Conservation (phyloP, 805 yeast genomes). For the Dipodascus geniculatus region DNA sequence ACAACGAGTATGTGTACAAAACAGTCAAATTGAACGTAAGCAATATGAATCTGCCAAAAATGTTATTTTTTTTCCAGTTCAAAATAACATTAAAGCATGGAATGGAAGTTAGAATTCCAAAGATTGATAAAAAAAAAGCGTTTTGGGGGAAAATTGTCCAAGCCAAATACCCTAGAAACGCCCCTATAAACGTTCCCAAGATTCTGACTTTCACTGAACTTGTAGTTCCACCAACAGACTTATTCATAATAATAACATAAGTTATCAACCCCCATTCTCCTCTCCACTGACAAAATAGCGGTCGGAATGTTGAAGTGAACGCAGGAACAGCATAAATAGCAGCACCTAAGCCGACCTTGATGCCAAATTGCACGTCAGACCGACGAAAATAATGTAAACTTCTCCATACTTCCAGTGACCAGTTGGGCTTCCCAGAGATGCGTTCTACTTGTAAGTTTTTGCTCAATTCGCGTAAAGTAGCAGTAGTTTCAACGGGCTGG, state of each 20-base stretch:
- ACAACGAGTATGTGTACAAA: slow-evolving; percentile 59
- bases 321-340: slow-evolving; percentile 56
- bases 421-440: slow-evolving; percentile 6
- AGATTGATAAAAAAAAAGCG: slow-evolving; percentile 39
- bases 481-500: slow-evolving; percentile 1
- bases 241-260: slow-evolving; percentile 73
- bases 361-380: slow-evolving; percentile 65
- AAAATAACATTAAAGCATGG: slow-evolving; percentile 45
- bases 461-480: slow-evolving; percentile 9
- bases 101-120: slow-evolving; percentile 30
- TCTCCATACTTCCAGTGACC: slow-evolving; percentile 25
- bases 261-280: slow-evolving; percentile 83
- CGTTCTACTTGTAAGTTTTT: slow-evolving; percentile 4
- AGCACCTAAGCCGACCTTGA: slow-evolving; percentile 72
- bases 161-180: slow-evolving; percentile 42
- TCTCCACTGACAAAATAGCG: slow-evolving; percentile 50
- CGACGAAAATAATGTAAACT: slow-evolving; percentile 40
- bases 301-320: slow-evolving; percentile 43
- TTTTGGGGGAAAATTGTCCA: slow-evolving; percentile 53
- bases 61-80: slow-evolving; percentile 45
- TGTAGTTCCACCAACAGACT: slow-evolving; percentile 74
- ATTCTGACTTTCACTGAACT: slow-evolving; percentile 44
- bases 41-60: slow-evolving; percentile 43
- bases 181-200: slow-evolving; percentile 66
- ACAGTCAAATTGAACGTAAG: slow-evolving; percentile 72